These are phyloP conservation scores for Schoenoplectus triqueter DNA, from an alignment of 202 grass and related monocot species.

Conservation along the genomic window DNA sequence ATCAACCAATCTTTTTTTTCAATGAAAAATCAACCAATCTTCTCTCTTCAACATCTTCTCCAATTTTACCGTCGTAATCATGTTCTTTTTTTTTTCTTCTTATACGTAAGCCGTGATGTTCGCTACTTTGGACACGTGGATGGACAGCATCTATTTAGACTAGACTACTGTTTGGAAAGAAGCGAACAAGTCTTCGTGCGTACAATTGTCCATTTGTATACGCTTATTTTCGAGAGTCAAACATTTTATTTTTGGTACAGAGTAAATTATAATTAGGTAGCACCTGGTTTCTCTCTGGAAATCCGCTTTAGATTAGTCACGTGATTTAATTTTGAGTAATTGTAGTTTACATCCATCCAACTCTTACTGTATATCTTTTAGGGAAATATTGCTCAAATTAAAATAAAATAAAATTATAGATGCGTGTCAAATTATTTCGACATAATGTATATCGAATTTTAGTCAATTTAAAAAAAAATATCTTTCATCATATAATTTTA, in stretches of 20 bases:
- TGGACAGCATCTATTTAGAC: conserved; percentile 13
- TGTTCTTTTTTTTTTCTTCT: background rate
- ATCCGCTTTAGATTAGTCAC: background rate
- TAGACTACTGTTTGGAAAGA: background rate
- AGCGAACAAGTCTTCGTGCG: background rate
- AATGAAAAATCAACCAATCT: background rate
- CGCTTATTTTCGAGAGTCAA: background rate
- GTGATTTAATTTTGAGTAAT: background rate
- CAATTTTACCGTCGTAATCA: background rate
- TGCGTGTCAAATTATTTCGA: too few species aligned
- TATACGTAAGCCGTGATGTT: background rate
- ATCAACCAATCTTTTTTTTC: background rate
- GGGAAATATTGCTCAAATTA: background rate
- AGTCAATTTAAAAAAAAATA: too few species aligned
- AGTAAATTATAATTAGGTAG: background rate
- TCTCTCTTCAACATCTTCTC: background rate
- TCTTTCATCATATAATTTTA: too few species aligned
- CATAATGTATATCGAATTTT: too few species aligned
- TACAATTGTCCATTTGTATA: background rate
- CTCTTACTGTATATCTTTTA: too few species aligned
- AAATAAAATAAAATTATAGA: background rate
- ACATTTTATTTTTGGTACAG: background rate
- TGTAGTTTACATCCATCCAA: too few species aligned
- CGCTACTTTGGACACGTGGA: background rate
- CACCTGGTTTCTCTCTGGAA: background rate